These are phyloP conservation scores for Yamadazyma tumulicola DNA, from an alignment of 805 yeast genomes.

Conservation along the genomic window DNA sequence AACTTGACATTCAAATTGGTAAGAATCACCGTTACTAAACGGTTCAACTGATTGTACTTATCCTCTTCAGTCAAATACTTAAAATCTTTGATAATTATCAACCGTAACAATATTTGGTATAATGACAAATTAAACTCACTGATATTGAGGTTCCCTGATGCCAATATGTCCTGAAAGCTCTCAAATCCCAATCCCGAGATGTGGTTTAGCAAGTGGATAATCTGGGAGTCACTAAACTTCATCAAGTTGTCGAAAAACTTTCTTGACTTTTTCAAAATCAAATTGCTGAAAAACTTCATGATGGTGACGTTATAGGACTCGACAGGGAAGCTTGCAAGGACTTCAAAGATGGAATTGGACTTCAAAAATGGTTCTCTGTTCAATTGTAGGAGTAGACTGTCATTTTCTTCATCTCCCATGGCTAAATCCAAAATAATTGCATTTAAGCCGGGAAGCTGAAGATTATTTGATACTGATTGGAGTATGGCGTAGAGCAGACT, in stretches of 20 bases:
- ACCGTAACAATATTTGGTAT: constrained; percentile 26
- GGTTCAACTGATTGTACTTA: constrained; percentile 10
- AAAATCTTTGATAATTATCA: constrained; percentile 16
- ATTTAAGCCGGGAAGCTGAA: constrained; percentile 2
- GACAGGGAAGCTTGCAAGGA: constrained; percentile 2
- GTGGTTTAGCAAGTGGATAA: constrained; percentile 17
- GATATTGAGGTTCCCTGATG: constrained; percentile 2
- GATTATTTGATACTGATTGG: constrained; percentile 2
- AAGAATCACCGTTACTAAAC: constrained; percentile 15
- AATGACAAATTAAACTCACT: constrained; percentile 36
- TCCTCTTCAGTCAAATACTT: constrained; percentile 9
- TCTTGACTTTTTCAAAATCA: constrained; percentile 17
- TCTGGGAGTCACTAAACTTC: constrained; percentile 14
- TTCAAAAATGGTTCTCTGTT: constrained; percentile 7
- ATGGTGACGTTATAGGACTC: background rate
- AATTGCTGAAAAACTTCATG: constrained; percentile 3
- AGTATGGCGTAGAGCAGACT: constrained; percentile 2
- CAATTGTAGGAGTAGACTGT: constrained; percentile 7
- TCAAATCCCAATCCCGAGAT: constrained; percentile 8
- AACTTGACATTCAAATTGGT: constrained; percentile 24
- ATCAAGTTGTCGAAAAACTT: constrained; percentile 20
- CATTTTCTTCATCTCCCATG: constrained; percentile 1
- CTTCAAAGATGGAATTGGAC: constrained; percentile 6
- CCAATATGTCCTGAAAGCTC: constrained; percentile 14
- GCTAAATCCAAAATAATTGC: constrained; percentile 7